phyloP scores from a whole-genome alignment of 345 rosid species.

The Linum usitatissimum region DNA sequence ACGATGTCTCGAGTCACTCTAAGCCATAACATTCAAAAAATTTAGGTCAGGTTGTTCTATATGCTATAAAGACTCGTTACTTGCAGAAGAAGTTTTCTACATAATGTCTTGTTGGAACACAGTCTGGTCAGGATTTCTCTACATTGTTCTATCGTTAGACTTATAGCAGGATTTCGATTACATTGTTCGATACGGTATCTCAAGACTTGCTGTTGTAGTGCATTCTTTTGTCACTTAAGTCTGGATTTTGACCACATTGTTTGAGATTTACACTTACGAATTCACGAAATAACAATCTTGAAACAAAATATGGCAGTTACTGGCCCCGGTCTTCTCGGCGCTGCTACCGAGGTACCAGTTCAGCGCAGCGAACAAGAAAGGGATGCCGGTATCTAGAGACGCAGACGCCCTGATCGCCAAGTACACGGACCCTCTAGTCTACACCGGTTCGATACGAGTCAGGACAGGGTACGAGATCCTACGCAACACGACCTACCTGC shows the following conservation, averaged over 20 bases:
- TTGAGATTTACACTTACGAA: background rate
- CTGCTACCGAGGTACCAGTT: conserved; percentile 20
- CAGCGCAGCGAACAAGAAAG: conserved; percentile 22
- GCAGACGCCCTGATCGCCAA: conserved; percentile 23
- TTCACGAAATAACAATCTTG: background rate
- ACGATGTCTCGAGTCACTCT: no score
- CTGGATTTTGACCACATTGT: background rate
- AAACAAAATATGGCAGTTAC: conserved; percentile 7
- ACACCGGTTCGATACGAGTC: conserved; percentile 20
- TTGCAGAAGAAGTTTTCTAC: no score
- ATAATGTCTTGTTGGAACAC: no score
- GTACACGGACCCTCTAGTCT: conserved; percentile 24
- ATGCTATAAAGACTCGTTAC: no score
- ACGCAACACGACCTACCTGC: conserved; percentile 13
- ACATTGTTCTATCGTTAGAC: no score
- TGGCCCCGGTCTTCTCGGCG: conserved; percentile 21
- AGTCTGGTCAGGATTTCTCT: no score
- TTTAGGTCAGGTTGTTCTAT: no score
- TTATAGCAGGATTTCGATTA: no score
- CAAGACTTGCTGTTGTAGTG: no score
- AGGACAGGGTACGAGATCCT: conserved; percentile 28
- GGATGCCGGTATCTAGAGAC: conserved; percentile 21
- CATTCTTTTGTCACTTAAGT: no score
- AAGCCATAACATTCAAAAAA: no score
- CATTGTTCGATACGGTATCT: no score